Percentiles rank a stretch among this genome's conserved stretches.
These are phyloP conservation scores for Capsaspora owczarzaki DNA, from an alignment of 78 protist species.

Conservation along the genomic window DNA sequence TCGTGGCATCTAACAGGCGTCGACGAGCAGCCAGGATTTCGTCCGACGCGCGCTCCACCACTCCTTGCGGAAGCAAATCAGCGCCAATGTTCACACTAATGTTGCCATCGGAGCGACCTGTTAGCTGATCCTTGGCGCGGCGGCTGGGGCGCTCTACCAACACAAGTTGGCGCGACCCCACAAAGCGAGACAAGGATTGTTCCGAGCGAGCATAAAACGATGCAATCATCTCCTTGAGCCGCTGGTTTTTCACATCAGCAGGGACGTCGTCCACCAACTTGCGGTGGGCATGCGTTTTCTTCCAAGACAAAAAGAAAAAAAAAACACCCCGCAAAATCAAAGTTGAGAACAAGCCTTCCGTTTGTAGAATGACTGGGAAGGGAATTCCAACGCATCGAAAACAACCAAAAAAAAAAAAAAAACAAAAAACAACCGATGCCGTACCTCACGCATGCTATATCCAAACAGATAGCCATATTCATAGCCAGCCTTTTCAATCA, in stretches of 20 bases:
- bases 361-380: not conserved
- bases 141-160: no score
- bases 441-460: constrained; percentile 52
- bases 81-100: no score
- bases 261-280: constrained; percentile 45
- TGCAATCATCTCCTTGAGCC: constrained; percentile 38
- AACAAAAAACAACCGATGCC: not conserved
- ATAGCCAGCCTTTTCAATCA: constrained; percentile 51
- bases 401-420: not conserved
- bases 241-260: constrained; percentile 16
- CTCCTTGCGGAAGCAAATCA: no score
- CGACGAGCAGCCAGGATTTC: no score
- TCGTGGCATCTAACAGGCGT: no score
- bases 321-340: not conserved
- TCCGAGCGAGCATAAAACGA: not conserved
- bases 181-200: not conserved
- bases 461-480: constrained; percentile 67
- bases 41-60: no score
- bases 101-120: no score
- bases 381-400: not conserved
- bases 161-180: not conserved
- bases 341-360: no score
- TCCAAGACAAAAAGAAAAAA: not conserved
- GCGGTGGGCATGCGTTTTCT: constrained; percentile 29
- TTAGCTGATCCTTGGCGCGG: no score